Evolutionary conservation across 1,284 basidiomycete species (phyloP).

Genomic region (Paramarasmius palmivorus): DNA sequence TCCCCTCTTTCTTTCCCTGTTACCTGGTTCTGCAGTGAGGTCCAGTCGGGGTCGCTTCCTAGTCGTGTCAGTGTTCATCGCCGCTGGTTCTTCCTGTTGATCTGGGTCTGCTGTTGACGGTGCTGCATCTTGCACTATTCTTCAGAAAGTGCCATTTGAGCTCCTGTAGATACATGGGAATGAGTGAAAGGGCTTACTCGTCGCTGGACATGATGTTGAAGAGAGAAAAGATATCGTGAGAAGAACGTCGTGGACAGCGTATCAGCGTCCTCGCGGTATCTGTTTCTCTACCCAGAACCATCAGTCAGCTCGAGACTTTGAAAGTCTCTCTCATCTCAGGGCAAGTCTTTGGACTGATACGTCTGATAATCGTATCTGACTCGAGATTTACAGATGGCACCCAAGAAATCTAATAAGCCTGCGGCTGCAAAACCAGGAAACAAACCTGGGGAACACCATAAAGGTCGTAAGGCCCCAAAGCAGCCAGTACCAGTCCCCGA

Average conservation of each 20-base stretch:
- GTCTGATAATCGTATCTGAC: too few relatives aligned
- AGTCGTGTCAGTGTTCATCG: slow-evolving; percentile 5
- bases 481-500: slow-evolving; percentile 58
- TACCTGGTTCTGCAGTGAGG: slow-evolving; percentile 25
- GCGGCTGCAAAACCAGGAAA: slow-evolving; percentile 14
- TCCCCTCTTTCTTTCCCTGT: slow-evolving; percentile 70
- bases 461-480: slow-evolving; percentile 37
- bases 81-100: slow-evolving; percentile 23
- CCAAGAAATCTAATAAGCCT: slow-evolving; percentile 11
- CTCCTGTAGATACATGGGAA: background rate
- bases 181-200: slow-evolving; percentile 37
- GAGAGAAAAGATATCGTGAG: slow-evolving; percentile 10
- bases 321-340: too few relatives aligned
- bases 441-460: slow-evolving; percentile 17
- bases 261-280: background rate
- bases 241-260: background rate
- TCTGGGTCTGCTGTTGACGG: slow-evolving; percentile 31
- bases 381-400: slow-evolving; percentile 10
- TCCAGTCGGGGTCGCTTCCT: slow-evolving; percentile 4
- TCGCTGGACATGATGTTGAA: slow-evolving; percentile 49
- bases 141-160: slow-evolving; percentile 17
- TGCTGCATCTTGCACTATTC: slow-evolving; percentile 32
- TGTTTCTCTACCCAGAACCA: background rate
- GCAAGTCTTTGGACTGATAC: too few relatives aligned
- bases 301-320: background rate